Evolutionary conservation across 2,329 filamentous ascomycete species (phyloP), one percentile per base, ranked within the genome.

Genomic region (Albophoma yamanashiensis): DNA sequence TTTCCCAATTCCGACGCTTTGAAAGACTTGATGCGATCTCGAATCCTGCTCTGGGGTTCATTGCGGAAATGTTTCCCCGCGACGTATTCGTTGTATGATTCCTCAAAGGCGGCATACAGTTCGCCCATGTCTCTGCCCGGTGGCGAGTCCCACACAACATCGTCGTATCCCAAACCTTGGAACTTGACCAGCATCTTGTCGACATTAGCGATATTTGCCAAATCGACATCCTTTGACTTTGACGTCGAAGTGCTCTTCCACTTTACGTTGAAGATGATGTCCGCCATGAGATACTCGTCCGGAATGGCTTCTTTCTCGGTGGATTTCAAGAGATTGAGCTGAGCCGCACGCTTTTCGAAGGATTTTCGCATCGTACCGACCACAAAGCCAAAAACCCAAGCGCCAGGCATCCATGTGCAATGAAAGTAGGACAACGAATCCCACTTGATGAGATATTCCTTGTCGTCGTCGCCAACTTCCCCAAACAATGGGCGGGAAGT

Each of bases 371-470:
- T 95, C 0, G 71, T 61, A 3, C 74, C 67, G 15, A 81, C 75
- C 20, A 84, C 82, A 12, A 88, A 79, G 7, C 92, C 91, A 79
- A 84, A 93, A 0, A 96, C 82, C 94, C 94, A 99, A 20, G 88
- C 81, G 15, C 93, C 94, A 12, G 91, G 85, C 81, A 91, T 89
- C 94, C 95, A 99, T 8, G 79, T 80, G 58, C 89, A 91, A 64
- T 90, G 87, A 63, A 87, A 88, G 68, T 97, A 95, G 0, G 93
- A 96, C 60, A 84, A 80, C 0, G 80, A 79, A 53, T 89, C 85
- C 91, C 92, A 97, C 70, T 94, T 96, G 66, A 99, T 76, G 2
- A 99, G 82, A 68, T 97, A 99, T 66, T 97, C 91, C 64, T 92
- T 92, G n/a, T 89, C 80, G 59, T 91, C 88, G 40, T 78, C 75